Evolutionary conservation across 2,329 filamentous ascomycete genomes (phyloP).

Genomic region (Madurella mycetomatis): DNA sequence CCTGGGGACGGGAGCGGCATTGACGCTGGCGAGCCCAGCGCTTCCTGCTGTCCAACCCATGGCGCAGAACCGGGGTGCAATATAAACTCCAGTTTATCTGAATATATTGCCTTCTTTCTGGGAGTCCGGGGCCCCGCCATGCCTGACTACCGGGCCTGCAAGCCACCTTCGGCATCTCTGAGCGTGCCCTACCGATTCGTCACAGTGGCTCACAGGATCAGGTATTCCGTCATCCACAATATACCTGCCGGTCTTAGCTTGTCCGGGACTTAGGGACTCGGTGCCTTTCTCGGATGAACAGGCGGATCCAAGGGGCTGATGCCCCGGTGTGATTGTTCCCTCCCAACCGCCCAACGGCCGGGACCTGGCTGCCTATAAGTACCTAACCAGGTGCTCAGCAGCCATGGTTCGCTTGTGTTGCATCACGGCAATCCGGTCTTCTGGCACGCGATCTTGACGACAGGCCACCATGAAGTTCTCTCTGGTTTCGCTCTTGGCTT

Average conservation of each 20-base stretch:
- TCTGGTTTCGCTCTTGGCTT: slow-evolving; percentile 31
- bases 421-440: slow-evolving; percentile 7
- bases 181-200: slow-evolving; percentile 14
- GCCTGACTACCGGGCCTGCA: slow-evolving; percentile 23
- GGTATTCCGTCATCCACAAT: slow-evolving; percentile 23
- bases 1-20: slow-evolving; percentile 19
- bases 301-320: slow-evolving; percentile 8
- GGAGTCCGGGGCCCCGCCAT: slow-evolving; percentile 28
- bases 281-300: slow-evolving; percentile 24
- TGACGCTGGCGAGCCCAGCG: slow-evolving; percentile 18
- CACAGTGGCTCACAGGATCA: slow-evolving; percentile 17
- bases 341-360: background rate
- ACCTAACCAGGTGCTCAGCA: background rate
- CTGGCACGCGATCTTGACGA: background rate
- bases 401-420: background rate
- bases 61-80: slow-evolving; percentile 19
- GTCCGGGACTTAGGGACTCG: slow-evolving; percentile 20
- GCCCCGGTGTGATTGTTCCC: background rate
- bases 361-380: slow-evolving; percentile 13
- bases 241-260: slow-evolving; percentile 21
- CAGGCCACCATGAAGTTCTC: slow-evolving; percentile 36
- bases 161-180: slow-evolving; percentile 18
- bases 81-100: slow-evolving; percentile 26
- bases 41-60: slow-evolving; percentile 17
- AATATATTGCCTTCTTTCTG: slow-evolving; percentile 25